Conservation (phyloP, 345 rosid species). For the Citrus mangshanensis region DNA sequence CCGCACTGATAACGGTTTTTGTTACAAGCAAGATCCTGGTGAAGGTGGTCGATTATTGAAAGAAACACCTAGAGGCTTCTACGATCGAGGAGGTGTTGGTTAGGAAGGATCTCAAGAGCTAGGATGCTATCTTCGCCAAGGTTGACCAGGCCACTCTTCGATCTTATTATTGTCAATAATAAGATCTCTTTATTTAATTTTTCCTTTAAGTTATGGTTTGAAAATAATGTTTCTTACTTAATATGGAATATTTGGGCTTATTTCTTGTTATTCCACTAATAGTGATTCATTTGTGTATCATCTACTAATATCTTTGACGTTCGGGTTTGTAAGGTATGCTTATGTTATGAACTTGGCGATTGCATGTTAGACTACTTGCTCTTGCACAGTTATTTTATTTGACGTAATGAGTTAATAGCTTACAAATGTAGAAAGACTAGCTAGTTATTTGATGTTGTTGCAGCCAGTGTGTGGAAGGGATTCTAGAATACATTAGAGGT, state of each 20-base stretch:
- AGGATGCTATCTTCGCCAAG: conserved; percentile 56
- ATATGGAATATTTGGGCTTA: background rate
- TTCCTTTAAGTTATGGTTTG: background rate
- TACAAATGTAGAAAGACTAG: background rate
- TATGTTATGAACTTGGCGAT: background rate
- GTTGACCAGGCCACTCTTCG: conserved; percentile 48
- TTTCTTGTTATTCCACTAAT: background rate
- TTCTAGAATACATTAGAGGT: no score
- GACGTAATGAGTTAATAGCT: background rate
- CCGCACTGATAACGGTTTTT: conserved; percentile 56
- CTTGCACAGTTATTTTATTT: no score
- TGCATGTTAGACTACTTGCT: background rate
- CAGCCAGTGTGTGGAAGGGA: no score
- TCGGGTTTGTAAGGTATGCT: background rate
- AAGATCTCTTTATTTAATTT: background rate
- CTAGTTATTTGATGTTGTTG: background rate
- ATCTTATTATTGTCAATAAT: conserved; percentile 38
- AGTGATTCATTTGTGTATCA: background rate
- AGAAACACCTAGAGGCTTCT: conserved; percentile 52
- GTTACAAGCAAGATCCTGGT: conserved; percentile 73
- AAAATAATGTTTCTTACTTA: background rate
- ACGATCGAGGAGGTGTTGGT: conserved; percentile 22
- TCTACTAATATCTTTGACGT: background rate
- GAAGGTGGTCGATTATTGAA: conserved; percentile 73
- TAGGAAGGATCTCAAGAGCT: conserved; percentile 32